These are phyloP conservation scores for Cupressus sempervirens DNA, from an alignment of 75 land plant species.

Conservation along the genomic window DNA sequence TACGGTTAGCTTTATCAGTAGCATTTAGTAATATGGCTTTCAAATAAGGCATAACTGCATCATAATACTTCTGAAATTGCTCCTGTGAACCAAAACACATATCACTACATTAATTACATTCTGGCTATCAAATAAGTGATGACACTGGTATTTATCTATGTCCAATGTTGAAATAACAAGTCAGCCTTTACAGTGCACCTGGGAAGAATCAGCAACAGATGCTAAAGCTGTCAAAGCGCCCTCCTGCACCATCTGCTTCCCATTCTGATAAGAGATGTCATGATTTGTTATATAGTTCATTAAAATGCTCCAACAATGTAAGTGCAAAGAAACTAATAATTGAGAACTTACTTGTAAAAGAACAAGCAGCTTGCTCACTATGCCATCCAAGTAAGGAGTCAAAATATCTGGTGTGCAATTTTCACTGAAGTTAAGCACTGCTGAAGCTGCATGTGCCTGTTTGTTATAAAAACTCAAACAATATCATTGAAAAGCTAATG, in stretches of 20 bases:
- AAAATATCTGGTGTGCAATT: slow-evolving; percentile 92
- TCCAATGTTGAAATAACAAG: not conserved
- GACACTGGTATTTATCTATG: not conserved
- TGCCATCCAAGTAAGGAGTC: slow-evolving; percentile 92
- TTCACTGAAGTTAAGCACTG: slow-evolving; percentile 92
- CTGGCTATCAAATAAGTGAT: not conserved
- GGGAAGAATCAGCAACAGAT: slow-evolving; percentile 97
- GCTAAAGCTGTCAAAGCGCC: slow-evolving; percentile 96
- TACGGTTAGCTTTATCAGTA: slow-evolving; percentile 84
- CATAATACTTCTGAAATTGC: slow-evolving; percentile 93
- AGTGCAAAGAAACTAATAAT: not conserved
- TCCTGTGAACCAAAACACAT: slow-evolving; percentile 37
- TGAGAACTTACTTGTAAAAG: slow-evolving; percentile 72
- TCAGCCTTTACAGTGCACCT: slow-evolving; percentile 36
- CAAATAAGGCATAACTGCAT: slow-evolving; percentile 94
- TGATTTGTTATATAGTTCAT: not conserved
- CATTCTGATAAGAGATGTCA: slow-evolving; percentile 52
- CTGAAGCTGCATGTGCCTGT: slow-evolving; percentile 99
- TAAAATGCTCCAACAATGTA: not conserved
- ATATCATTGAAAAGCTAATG: not conserved
- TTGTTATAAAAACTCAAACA: not conserved
- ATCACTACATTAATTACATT: not conserved
- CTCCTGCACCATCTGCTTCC: slow-evolving; percentile 99
- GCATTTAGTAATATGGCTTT: slow-evolving; percentile 91
- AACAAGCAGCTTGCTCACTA: slow-evolving; percentile 88